Conservation (phyloP, 257 asterid species). For the Solanum microdontum region DNA sequence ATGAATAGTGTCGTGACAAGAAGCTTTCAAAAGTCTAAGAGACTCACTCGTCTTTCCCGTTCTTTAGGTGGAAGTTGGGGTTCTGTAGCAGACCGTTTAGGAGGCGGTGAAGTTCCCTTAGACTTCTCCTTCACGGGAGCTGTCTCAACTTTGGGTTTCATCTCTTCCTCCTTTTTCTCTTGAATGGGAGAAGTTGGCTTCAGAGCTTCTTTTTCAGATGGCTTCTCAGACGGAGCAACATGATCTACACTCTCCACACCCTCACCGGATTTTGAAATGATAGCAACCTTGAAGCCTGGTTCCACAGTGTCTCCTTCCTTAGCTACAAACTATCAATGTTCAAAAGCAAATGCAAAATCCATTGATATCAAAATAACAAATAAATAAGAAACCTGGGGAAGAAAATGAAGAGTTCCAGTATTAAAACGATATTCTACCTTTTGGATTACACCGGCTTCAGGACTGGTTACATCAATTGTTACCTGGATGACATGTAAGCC, state of each 20-base stretch:
- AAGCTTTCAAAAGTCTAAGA: neutral
- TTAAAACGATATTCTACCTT: conserved; percentile 35
- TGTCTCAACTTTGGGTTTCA: conserved; percentile 44
- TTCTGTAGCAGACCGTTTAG: conserved; percentile 63
- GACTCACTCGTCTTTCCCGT: conserved; percentile 82
- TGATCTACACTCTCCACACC: conserved; percentile 62
- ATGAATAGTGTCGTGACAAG: neutral
- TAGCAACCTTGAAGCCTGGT: conserved; percentile 87
- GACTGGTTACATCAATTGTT: conserved; percentile 94
- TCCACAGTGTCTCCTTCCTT: conserved; percentile 97
- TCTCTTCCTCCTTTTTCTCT: conserved; percentile 49
- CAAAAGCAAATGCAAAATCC: conserved; percentile 1
- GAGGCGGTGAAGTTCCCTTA: conserved; percentile 39
- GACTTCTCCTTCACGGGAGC: conserved; percentile 36
- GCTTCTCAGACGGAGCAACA: conserved; percentile 79
- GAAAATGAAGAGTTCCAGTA: neutral
- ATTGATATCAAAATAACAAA: neutral
- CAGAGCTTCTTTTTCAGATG: conserved; percentile 49
- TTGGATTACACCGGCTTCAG: conserved; percentile 97
- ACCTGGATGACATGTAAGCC: conserved; percentile 36
- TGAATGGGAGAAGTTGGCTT: conserved; percentile 34
- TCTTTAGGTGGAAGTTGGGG: conserved; percentile 97
- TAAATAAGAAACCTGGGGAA: neutral
- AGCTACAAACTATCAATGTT: conserved; percentile 46
- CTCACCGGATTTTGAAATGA: conserved; percentile 83